Evolutionary conservation across 2,329 filamentous ascomycete species (phyloP), one percentile per base, ranked within the genome.

Genomic region (Conoideocrella luteorostrata): DNA sequence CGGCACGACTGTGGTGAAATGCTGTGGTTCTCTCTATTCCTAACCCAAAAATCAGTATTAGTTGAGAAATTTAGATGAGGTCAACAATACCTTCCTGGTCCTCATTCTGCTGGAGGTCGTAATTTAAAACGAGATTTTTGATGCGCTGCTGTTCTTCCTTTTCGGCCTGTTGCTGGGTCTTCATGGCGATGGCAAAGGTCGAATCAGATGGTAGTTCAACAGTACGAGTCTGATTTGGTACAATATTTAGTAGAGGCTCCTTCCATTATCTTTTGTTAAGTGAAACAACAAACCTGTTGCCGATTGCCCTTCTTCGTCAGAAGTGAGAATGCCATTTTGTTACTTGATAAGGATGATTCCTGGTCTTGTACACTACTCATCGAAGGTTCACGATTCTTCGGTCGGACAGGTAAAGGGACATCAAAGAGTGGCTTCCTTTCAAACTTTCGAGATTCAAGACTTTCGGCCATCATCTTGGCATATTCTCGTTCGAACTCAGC

Each of bases 401-500:
- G 63, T 44, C 88, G 85, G 67, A 98, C 90, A 0, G 93, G 93
- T n/a, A 98, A 70, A 1, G 94, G 89, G n/a, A 97, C 88, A 61
- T 98, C 94, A 58, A 98, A 96, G 41, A 93, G 77, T 22, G 87
- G 82, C 66, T 95, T 96, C 49, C 93, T 86, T 59, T 98, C 93
- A 54, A 95, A 95, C 57, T 95, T 96, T 55, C 93, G 82, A 4
- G 91, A 94, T 54, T 98, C 93, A 56, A 95, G 71, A 67, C 91
- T 96, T 64, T 98, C 93, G 40, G 90, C 80, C 91, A 98, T 97
- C 80, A 98, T 86, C 65, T 95, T 96, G 29, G 93, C 90, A 63
- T 95, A 93, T 65, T 97, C 93, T 55, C 91, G 87, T 60, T 98
- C 94, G 61, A 98, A 98, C 33, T 98, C 93, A 6, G 91, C 93